Evolutionary conservation across 192 early-diverging fungal genomes (phyloP).

Genomic region (Jimgerdemannia flammicorona): DNA sequence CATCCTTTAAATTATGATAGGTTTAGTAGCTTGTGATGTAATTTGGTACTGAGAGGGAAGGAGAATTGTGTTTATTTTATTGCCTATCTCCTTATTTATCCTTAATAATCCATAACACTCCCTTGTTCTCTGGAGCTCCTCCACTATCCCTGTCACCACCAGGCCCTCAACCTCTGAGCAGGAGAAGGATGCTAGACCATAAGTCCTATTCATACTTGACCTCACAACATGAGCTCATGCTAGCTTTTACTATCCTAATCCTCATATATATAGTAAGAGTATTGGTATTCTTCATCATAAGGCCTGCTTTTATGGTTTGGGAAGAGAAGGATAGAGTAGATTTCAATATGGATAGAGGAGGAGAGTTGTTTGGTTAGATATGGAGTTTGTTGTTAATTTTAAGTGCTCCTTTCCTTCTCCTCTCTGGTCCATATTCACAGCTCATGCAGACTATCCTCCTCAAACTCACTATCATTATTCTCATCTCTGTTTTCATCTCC

Average conservation of each 20-base stretch:
- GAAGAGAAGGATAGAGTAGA: slow-evolving; percentile 1
- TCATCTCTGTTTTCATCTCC: slow-evolving; percentile 9
- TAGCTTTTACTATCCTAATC: slow-evolving; percentile 24
- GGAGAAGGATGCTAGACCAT: neutral
- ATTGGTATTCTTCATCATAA: slow-evolving; percentile 28
- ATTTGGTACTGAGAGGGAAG: slow-evolving; percentile 33
- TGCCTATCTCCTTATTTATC: too few relatives aligned
- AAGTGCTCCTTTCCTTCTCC: slow-evolving; percentile 3
- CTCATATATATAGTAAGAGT: slow-evolving; percentile 25
- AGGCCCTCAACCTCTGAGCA: slow-evolving; percentile 17
- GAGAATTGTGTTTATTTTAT: slow-evolving; percentile 31
- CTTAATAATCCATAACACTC: slow-evolving; percentile 34
- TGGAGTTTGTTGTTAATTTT: too few relatives aligned
- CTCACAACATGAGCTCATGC: slow-evolving; percentile 15
- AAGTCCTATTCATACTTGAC: slow-evolving; percentile 20
- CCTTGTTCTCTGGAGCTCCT: slow-evolving; percentile 36
- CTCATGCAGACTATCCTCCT: slow-evolving; percentile 11
- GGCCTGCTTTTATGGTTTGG: slow-evolving; percentile 11
- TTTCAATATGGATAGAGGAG: slow-evolving; percentile 10
- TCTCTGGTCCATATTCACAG: neutral
- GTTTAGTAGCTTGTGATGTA: slow-evolving; percentile 27
- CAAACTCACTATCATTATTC: slow-evolving; percentile 5
- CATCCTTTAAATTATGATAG: slow-evolving; percentile 49
- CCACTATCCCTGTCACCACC: slow-evolving; percentile 15
- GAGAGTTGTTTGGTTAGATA: too few relatives aligned